These are phyloP conservation scores for Collybia sordida DNA, from an alignment of 768 basidiomycete species.

Conservation along the genomic window DNA sequence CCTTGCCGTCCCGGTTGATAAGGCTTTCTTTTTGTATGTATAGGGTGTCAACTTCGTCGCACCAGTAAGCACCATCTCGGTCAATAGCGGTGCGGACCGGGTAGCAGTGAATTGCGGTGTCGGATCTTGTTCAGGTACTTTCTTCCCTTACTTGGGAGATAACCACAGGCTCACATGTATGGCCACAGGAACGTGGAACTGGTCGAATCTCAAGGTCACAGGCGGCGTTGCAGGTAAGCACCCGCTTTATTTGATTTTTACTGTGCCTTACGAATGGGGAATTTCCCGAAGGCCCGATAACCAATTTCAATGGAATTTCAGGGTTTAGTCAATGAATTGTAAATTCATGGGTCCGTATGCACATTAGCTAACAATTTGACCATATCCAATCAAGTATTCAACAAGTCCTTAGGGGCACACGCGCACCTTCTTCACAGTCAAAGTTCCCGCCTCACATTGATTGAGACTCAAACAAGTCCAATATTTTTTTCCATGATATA, in stretches of 20 bases:
- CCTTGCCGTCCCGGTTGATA: background rate
- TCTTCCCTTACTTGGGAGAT: background rate
- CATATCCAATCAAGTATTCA: too few species aligned
- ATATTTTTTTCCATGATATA: too few species aligned
- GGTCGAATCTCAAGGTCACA: constrained; percentile 40
- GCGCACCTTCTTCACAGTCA: too few species aligned
- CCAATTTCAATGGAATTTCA: constrained; percentile 29
- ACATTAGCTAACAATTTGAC: too few species aligned
- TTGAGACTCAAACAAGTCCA: too few species aligned
- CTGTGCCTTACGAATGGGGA: background rate
- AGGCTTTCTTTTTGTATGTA: background rate
- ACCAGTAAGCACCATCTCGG: constrained; percentile 39
- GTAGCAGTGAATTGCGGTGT: constrained; percentile 58
- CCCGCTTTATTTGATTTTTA: background rate
- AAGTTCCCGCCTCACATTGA: too few species aligned
- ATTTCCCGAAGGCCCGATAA: constrained; percentile 31
- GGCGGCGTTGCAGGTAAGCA: constrained; percentile 41
- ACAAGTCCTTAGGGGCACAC: too few species aligned
- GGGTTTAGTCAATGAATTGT: constrained; percentile 25
- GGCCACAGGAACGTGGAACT: constrained; percentile 46
- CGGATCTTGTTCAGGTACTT: constrained; percentile 47
- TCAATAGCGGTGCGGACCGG: constrained; percentile 39
- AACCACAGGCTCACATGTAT: background rate
- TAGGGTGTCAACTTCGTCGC: constrained; percentile 51
- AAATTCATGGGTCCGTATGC: too few species aligned